Evolutionary conservation across 495 filamentous ascomycete genomes (phyloP).

Genomic region (Daldinia decipiens): DNA sequence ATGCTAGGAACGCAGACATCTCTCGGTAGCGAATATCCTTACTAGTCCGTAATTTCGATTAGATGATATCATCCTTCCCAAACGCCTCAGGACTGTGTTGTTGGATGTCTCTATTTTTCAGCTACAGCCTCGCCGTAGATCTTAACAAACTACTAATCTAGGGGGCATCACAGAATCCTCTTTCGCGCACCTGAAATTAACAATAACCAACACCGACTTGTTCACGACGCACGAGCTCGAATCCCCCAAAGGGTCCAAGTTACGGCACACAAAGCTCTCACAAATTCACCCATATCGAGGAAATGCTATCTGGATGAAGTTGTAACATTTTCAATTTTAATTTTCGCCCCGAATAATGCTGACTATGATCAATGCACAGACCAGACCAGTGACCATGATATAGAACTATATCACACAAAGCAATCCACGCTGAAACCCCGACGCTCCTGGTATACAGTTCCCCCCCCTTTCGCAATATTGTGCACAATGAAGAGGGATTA

Average conservation of each 20-base stretch:
- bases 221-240: not conserved
- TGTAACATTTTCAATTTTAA: constrained; percentile 39
- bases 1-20: not conserved
- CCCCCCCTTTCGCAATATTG: constrained; percentile 35
- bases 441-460: constrained; percentile 36
- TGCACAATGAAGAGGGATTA: constrained; percentile 40
- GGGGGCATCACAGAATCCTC: constrained; percentile 1
- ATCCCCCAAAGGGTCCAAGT: not conserved
- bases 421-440: constrained; percentile 26
- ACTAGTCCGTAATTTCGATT: not conserved
- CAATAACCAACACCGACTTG: not conserved
- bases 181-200: not conserved
- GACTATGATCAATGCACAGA: constrained; percentile 34
- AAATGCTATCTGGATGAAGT: constrained; percentile 2
- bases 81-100: not conserved
- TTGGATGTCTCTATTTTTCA: not conserved
- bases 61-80: not conserved
- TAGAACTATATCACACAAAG: constrained; percentile 32
- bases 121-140: constrained; percentile 15
- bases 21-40: not conserved
- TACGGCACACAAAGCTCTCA: not conserved
- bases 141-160: not conserved
- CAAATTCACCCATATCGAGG: not conserved
- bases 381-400: constrained; percentile 21
- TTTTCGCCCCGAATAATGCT: constrained; percentile 32